Base-by-base conservation (phyloP, 805 yeast species). In the Wickerhamiella sorbophila region DNA sequence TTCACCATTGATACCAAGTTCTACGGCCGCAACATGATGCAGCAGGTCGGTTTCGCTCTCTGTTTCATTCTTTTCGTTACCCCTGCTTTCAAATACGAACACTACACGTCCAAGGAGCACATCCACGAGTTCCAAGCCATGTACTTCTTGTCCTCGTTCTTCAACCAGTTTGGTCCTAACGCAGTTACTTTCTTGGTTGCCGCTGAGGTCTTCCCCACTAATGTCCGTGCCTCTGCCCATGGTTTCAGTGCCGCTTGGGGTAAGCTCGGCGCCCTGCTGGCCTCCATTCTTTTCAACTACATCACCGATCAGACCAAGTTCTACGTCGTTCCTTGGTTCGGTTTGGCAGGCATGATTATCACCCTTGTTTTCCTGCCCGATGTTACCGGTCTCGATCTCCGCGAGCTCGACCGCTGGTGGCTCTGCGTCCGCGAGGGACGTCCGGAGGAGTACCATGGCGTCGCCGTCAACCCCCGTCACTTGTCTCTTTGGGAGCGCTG, bases 81-180 rank as follows among this genome's bases (percentile, higher is more conserved):
- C 44, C 72, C 75, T 54, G 80, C 76, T 42, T 75, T 75, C 61
- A 75, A 69, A 53, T 73, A 70, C 68, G 57, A 71, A 58, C 65
- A 67, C 62, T 57, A 72, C 50, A 53, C 57, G 34, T 19, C 32
- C 34, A 15, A 29, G 8, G 46, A 16, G 31, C 58, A 57, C 46
- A 44, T 57, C 40, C 50, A 50, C 35, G 58, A 45, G 24, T 56
- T 66, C 68, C 73, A 74, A 58, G 76, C 72, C 41, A 64, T 75
- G 56, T 75, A 75, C 64, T 72, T 73, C 55, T 59, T 75, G 52
- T 63, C 70, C 20, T 77, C 75, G 52, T 75, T 75, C 64, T 75
- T 75, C 71, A 70, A 73, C 62, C 76, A 75, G 64, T 74, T 74
- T 48, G 80, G 80, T 44, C 79, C 81, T 41, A 75, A 75, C 65